These are phyloP conservation scores for Solanum medicagineum DNA, from an alignment of 257 asterid genomes.

Conservation along the genomic window DNA sequence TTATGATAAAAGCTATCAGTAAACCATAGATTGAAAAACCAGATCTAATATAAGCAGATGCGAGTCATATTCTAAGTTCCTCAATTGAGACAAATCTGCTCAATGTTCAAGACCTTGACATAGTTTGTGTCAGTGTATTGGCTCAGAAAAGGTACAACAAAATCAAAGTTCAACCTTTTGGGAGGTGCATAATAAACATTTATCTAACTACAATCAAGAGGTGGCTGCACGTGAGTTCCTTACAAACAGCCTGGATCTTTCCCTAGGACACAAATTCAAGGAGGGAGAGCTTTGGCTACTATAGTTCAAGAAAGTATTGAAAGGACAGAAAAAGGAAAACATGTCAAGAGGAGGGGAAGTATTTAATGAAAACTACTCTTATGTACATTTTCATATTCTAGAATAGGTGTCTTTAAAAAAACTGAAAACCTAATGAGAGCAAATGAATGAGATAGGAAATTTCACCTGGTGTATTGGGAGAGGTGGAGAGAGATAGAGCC, in stretches of 20 bases:
- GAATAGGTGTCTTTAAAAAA: neutral
- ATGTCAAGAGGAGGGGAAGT: neutral
- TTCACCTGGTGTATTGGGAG: neutral
- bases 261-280: neutral
- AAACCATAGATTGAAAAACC: neutral
- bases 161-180: neutral
- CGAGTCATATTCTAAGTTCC: neutral
- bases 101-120: neutral
- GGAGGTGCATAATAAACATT: neutral
- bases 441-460: neutral
- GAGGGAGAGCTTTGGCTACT: neutral
- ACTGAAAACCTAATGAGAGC: neutral
- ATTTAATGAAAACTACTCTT: neutral
- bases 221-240: neutral
- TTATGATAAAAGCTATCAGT: neutral
- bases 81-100: neutral
- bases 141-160: neutral
- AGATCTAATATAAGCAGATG: neutral
- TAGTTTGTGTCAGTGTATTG: neutral
- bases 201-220: neutral
- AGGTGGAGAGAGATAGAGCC: neutral
- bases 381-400: neutral
- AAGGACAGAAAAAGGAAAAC: neutral
- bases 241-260: neutral
- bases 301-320: neutral